Evolutionary conservation across 805 yeast genomes (phyloP), one percentile per base, ranked within the genome.

Genomic region (Starmerella scarabaei): DNA sequence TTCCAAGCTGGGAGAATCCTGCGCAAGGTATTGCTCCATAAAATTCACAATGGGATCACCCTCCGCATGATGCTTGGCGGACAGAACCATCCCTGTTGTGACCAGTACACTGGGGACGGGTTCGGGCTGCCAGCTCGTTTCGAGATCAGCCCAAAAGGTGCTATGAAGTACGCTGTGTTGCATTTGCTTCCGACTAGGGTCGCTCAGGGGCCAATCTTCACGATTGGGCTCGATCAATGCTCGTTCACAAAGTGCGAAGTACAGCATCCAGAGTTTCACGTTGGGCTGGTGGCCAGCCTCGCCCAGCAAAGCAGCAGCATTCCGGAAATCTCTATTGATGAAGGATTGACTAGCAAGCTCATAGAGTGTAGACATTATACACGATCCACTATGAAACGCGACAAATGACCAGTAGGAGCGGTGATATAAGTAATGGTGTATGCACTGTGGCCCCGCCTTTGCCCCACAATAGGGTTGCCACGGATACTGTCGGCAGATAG

Each of bases 171-270:
- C 27, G 14, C 33, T 34, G 3, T 18, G 18, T 19, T 41, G 42
- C 19, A 44, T 32, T 6, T 26, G 12, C 18, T 38, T 35, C 18
- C 48, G 48, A 14, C 21, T 38, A 12, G 31, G 20, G 17, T 30
- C 36, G 14, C 26, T 32, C 15, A 23, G 18, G 5, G 48, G 48
- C 48, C 48, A 44, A 12, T 35, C 43, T 1, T 33, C 19, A 15
- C 18, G 17, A 26, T 44, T 45, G 9, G 44, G 40, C 39, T 38
- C 48, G 15, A 35, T 24, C 21, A 47, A 39, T 15, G 50, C 48
- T 21, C 43, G 40, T 24, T 43, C 50, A 27, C 44, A 36, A 11
- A 47, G 39, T 15, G 48, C 45, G 12, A 42, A 20, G 29, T 41
- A 41, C 20, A 47, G 40, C 32, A 38, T 30, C 47, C 46, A 47